phyloP scores from a whole-genome alignment of 768 basidiomycete species.

The Mycena olivaceomarginata region DNA sequence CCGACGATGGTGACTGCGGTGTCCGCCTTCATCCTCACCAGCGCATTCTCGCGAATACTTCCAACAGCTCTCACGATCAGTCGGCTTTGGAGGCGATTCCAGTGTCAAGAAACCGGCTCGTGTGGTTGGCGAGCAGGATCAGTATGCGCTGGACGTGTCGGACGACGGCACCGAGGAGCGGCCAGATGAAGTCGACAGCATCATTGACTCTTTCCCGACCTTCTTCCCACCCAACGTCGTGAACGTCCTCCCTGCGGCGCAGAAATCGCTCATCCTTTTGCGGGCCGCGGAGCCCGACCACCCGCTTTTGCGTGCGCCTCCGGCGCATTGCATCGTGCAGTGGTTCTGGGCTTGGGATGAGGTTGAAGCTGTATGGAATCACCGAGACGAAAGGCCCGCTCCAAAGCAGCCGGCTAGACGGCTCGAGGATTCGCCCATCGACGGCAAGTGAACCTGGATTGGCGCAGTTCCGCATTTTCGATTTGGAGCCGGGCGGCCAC shows the following conservation, averaged over 20 bases:
- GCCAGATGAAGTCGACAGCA: conserved; percentile 53
- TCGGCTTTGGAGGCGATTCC: conserved; percentile 69
- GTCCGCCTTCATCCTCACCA: conserved; percentile 81
- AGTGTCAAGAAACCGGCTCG: conserved; percentile 50
- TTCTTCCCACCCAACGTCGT: conserved; percentile 77
- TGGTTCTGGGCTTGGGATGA: conserved; percentile 82
- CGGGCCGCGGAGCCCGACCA: conserved; percentile 80
- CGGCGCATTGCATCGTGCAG: conserved; percentile 53
- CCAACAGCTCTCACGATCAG: conserved; percentile 71
- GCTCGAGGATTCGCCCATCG: conserved; percentile 25
- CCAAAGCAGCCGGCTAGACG: conserved; percentile 1
- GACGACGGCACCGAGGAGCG: conserved; percentile 63
- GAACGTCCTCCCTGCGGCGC: conserved; percentile 76
- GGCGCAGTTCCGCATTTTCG: conserved; percentile 73
- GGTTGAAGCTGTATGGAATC: conserved; percentile 69
- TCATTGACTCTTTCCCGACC: conserved; percentile 69
- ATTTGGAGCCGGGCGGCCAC: conserved; percentile 77
- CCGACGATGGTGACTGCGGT: conserved; percentile 67
- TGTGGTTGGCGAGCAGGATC: conserved; percentile 49
- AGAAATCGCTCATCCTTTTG: conserved; percentile 81
- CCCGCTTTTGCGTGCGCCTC: conserved; percentile 64
- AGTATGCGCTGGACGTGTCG: conserved; percentile 58
- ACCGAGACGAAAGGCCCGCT: conserved; percentile 23
- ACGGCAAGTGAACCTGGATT: conserved; percentile 60
- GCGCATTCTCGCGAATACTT: conserved; percentile 82